Conservation (phyloP, 1,284 basidiomycete species). For the Trametes sp. region DNA sequence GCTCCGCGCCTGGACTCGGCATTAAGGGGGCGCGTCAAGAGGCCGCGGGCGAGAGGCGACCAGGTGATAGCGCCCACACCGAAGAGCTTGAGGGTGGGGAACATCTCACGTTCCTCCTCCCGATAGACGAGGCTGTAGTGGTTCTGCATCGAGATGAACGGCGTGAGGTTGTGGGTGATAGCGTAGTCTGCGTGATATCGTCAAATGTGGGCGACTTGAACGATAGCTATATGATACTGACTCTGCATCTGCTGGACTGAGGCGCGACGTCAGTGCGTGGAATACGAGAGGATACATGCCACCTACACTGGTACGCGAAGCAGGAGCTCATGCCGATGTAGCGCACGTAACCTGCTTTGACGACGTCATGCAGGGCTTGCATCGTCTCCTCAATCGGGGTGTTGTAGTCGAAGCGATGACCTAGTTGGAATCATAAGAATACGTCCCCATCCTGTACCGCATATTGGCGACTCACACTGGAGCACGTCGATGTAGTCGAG, state of each 20-base stretch:
- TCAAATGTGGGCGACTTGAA: neutral
- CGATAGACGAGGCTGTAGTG: conserved; percentile 45
- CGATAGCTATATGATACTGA: conserved; percentile 19
- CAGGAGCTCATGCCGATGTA: conserved; percentile 51
- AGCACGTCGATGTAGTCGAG: conserved; percentile 53
- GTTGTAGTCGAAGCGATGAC: conserved; percentile 39
- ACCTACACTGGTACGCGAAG: conserved; percentile 39
- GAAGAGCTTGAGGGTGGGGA: conserved; percentile 41
- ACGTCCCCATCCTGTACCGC: too few relatives aligned
- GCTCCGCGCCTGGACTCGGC: conserved; percentile 39
- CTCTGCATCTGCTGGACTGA: conserved; percentile 39
- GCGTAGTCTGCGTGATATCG: conserved; percentile 39
- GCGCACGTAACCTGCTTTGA: conserved; percentile 45
- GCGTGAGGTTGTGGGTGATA: conserved; percentile 40
- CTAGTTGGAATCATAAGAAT: conserved; percentile 37
- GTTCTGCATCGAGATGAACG: conserved; percentile 52
- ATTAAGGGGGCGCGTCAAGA: conserved; percentile 51
- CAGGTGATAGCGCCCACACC: conserved; percentile 52
- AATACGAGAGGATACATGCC: too few relatives aligned
- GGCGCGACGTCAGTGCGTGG: neutral
- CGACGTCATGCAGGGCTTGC: conserved; percentile 47
- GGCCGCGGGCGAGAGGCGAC: conserved; percentile 58
- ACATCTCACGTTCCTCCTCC: conserved; percentile 48
- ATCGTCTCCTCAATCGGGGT: conserved; percentile 43
- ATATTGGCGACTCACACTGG: conserved; percentile 36